A percentile compares a stretch with the other conserved stretches of the same genome.
These are phyloP conservation scores for Nicotiana rustica DNA, from an alignment of 305 asterid genomes.

Conservation along the genomic window DNA sequence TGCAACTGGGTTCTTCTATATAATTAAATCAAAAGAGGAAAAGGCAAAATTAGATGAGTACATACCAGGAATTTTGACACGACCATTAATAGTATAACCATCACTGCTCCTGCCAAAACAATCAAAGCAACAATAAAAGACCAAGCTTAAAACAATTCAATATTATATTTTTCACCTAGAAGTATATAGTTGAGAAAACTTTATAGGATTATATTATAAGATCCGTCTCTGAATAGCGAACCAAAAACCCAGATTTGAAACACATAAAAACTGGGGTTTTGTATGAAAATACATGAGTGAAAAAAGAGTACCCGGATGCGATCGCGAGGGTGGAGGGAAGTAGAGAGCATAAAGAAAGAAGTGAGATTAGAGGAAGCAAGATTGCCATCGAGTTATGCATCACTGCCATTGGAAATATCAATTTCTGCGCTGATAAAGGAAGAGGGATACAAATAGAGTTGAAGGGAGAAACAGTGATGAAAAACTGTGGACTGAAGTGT, in stretches of 20 bases:
- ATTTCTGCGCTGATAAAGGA: no score
- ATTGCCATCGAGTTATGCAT: slow-evolving; percentile 15
- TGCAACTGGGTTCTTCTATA: background rate
- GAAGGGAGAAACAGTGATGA: background rate
- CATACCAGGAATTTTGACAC: slow-evolving; percentile 39
- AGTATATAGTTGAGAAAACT: background rate
- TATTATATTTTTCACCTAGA: background rate
- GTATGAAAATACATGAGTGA: background rate
- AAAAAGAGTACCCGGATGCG: slow-evolving; percentile 39
- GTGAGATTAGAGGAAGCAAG: slow-evolving; percentile 21
- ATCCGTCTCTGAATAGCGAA: background rate
- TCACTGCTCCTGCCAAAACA: slow-evolving; percentile 31
- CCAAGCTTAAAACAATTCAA: background rate
- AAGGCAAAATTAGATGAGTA: background rate
- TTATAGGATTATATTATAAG: background rate
- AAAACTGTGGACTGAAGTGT: background rate
- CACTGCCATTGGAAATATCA: slow-evolving; percentile 34
- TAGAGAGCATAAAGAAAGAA: slow-evolving; percentile 31
- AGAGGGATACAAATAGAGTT: background rate
- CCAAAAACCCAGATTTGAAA: background rate
- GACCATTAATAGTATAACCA: slow-evolving; percentile 38
- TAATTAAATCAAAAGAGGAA: background rate
- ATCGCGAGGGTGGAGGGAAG: slow-evolving; percentile 37
- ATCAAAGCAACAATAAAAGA: background rate
- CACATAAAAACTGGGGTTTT: background rate